Evolutionary conservation across 768 basidiomycete genomes (phyloP).

Genomic region (Pleurotus ostreatus): DNA sequence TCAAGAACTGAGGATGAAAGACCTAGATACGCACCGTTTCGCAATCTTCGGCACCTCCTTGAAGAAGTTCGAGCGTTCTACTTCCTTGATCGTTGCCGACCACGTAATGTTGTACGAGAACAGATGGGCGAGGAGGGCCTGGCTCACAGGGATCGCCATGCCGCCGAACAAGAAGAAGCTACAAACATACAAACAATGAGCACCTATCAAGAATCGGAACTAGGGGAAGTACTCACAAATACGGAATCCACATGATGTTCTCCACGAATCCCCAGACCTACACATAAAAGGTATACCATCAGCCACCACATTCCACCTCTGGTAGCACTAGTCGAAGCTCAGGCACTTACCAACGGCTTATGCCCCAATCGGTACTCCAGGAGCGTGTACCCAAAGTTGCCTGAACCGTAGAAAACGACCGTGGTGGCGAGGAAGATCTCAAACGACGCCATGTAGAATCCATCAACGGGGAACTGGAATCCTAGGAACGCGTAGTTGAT

Average conservation of each 20-base stretch:
- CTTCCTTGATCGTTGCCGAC: constrained; percentile 72
- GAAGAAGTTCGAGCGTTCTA: constrained; percentile 85
- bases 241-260: constrained; percentile 66
- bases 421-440: constrained; percentile 78
- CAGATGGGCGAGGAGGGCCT: constrained; percentile 64
- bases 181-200: neutral
- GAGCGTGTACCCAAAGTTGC: constrained; percentile 67
- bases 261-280: constrained; percentile 47
- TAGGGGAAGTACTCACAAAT: constrained; percentile 51
- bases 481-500: constrained; percentile 77
- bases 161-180: constrained; percentile 82
- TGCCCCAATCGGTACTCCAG: constrained; percentile 71
- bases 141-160: constrained; percentile 63
- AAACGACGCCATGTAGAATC: constrained; percentile 74
- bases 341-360: constrained; percentile 37
- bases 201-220: too few species aligned
- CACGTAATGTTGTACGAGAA: constrained; percentile 55
- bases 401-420: constrained; percentile 74
- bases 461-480: constrained; percentile 68
- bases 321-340: constrained; percentile 3
- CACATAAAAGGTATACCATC: constrained; percentile 18
- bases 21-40: constrained; percentile 49
- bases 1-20: too few species aligned
- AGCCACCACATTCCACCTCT: neutral
- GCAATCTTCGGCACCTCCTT: constrained; percentile 84